Conservation (phyloP, 352 stramenopile genomes). For the Globisporangium solare region DNA sequence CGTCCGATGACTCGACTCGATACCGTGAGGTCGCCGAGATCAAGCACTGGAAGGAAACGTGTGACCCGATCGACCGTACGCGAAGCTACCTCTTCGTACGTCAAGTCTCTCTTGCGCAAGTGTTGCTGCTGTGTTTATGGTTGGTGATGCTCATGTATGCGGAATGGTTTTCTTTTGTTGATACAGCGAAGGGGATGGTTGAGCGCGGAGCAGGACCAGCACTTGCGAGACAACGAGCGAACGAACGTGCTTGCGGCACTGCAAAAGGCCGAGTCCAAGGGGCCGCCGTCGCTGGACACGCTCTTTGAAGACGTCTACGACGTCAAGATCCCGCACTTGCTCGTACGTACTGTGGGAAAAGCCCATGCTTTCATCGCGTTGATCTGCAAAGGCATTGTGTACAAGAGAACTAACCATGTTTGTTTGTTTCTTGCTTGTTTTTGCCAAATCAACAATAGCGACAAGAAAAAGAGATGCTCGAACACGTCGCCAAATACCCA, state of each 20-base stretch:
- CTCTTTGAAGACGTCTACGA: conserved; percentile 98
- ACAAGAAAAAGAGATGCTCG: conserved; percentile 91
- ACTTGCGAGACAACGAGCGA: conserved; percentile 85
- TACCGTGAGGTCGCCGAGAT: conserved; percentile 94
- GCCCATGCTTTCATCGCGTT: not conserved
- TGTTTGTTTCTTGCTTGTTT: not conserved
- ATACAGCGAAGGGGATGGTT: conserved; percentile 79
- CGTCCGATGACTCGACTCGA: conserved; percentile 96
- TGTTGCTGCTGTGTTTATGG: conserved; percentile 3
- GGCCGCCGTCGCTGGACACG: conserved; percentile 75
- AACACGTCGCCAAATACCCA: conserved; percentile 92
- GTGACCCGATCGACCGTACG: conserved; percentile 89
- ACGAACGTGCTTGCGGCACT: conserved; percentile 82
- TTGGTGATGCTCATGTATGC: not conserved
- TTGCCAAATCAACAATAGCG: conserved; percentile 32
- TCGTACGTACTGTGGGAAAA: conserved; percentile 35
- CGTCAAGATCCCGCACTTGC: conserved; percentile 90
- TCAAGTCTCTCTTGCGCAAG: not conserved
- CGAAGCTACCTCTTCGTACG: conserved; percentile 88
- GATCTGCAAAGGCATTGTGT: no score
- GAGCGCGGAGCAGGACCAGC: conserved; percentile 77
- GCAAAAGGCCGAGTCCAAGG: conserved; percentile 89
- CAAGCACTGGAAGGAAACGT: conserved; percentile 86
- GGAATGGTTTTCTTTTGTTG: not conserved
- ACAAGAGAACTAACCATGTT: not conserved